Percentiles rank a stretch among this genome's conserved stretches.
Evolutionary conservation across 176 grass and related monocot genomes (phyloP).

Genomic region (Canna indica): DNA sequence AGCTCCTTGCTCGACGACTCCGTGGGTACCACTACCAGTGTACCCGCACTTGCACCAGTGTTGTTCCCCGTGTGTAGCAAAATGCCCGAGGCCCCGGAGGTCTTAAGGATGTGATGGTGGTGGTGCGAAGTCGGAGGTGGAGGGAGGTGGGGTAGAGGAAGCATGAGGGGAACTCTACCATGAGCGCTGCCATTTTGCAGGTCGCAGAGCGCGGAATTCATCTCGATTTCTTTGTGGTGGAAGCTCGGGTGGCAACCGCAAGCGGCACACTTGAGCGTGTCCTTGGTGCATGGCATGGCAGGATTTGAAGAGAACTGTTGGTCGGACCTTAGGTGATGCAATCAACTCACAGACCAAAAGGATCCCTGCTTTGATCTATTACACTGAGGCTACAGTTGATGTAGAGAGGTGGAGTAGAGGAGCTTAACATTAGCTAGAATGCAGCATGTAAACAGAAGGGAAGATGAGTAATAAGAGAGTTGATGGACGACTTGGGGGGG

Average conservation of each 20-base stretch:
- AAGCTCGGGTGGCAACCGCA: constrained; percentile 99
- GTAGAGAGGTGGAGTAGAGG: too few relatives aligned
- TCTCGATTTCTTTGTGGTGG: constrained; percentile 51
- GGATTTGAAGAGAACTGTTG: background rate
- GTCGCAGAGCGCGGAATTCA: constrained; percentile 4
- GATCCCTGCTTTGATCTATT: too few relatives aligned
- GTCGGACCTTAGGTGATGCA: background rate
- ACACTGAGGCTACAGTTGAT: too few relatives aligned
- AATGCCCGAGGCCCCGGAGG: background rate
- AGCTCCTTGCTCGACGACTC: constrained; percentile 45
- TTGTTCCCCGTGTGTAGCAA: background rate
- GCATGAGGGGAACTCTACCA: constrained; percentile 12
- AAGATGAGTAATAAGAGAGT: background rate
- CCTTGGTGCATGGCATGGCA: constrained; percentile 47
- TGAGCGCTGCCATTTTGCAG: background rate
- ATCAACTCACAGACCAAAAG: too few relatives aligned
- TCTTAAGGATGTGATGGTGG: constrained; percentile 22
- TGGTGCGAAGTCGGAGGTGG: background rate
- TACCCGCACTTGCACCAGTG: background rate
- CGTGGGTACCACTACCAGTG: background rate
- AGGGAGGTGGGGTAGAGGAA: background rate
- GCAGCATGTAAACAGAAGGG: too few relatives aligned
- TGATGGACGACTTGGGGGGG: too few relatives aligned
- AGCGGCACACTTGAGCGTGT: constrained; percentile 59
- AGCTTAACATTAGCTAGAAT: too few relatives aligned